Conservation (phyloP, 805 yeast species). For the Scheffersomyces amazonensis region DNA sequence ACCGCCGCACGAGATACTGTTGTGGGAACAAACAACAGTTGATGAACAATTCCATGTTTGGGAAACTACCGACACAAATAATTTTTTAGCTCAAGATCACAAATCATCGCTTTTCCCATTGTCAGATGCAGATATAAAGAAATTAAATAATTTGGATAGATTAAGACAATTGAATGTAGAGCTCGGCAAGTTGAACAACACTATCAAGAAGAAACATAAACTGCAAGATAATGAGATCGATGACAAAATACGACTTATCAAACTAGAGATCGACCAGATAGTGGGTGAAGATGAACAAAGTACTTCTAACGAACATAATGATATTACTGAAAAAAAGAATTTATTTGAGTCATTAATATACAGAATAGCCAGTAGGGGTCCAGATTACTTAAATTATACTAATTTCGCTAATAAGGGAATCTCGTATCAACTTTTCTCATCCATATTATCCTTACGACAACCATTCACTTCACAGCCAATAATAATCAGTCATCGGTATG, state of each 20-base stretch:
- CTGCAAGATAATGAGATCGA: constrained; percentile 2
- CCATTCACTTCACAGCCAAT: constrained; percentile 80
- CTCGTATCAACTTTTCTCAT: constrained; percentile 48
- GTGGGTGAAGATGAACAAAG: background rate
- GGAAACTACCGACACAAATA: constrained; percentile 5
- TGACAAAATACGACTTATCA: constrained; percentile 5
- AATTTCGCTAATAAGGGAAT: constrained; percentile 5
- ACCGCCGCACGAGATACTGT: background rate
- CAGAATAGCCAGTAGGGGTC: constrained; percentile 58
- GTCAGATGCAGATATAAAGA: constrained; percentile 17
- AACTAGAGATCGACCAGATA: constrained; percentile 6
- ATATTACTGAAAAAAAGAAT: background rate
- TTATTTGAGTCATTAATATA: constrained; percentile 37
- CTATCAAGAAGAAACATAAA: constrained; percentile 16
- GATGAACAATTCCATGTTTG: constrained; percentile 2
- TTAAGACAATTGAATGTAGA: constrained; percentile 25
- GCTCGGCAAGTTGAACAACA: constrained; percentile 23
- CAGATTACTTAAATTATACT: constrained; percentile 43
- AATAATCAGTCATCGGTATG: constrained; percentile 17
- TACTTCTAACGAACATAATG: background rate
- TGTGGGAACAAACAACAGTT: too few relatives aligned
- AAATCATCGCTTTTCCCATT: constrained; percentile 2
- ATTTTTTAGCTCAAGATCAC: constrained; percentile 5
- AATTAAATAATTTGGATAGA: constrained; percentile 22
- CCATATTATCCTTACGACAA: constrained; percentile 75